Evolutionary conservation across 805 yeast species (phyloP).

Genomic region (Diddensiella santjacobensis): DNA sequence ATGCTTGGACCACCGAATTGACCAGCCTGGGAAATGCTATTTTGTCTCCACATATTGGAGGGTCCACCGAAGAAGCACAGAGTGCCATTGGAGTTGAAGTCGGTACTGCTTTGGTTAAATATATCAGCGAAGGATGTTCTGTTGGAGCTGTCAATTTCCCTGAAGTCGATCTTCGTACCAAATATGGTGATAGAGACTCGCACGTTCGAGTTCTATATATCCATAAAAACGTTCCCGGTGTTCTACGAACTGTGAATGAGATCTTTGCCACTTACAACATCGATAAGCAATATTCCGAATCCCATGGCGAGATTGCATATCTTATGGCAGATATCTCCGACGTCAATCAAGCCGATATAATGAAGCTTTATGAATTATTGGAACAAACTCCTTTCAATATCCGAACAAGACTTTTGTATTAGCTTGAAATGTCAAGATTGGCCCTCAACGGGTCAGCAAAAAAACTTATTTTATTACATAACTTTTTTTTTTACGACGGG

Average conservation of each 20-base stretch:
- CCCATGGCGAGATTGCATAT: slow-evolving; percentile 93
- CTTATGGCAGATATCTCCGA: slow-evolving; percentile 95
- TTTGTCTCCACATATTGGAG: slow-evolving; percentile 97
- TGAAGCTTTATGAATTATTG: slow-evolving; percentile 75
- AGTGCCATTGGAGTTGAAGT: slow-evolving; percentile 96
- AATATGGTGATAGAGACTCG: slow-evolving; percentile 78
- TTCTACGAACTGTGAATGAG: slow-evolving; percentile 93
- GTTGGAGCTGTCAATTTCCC: slow-evolving; percentile 98
- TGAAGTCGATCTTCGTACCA: slow-evolving; percentile 88
- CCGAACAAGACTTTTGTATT: slow-evolving; percentile 85
- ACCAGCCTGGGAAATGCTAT: slow-evolving; percentile 80
- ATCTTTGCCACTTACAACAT: slow-evolving; percentile 91
- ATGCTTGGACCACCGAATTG: slow-evolving; percentile 80
- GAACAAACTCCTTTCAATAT: slow-evolving; percentile 88
- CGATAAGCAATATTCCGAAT: slow-evolving; percentile 97
- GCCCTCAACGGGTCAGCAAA: not conserved
- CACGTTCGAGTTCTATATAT: slow-evolving; percentile 88
- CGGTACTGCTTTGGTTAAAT: slow-evolving; percentile 76
- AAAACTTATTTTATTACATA: too few species aligned
- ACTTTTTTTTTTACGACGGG: not conserved
- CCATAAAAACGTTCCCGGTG: slow-evolving; percentile 99
- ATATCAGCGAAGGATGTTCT: slow-evolving; percentile 93
- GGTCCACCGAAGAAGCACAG: slow-evolving; percentile 99
- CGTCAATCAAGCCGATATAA: slow-evolving; percentile 78
- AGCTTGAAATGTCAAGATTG: too few species aligned